phyloP scores from a whole-genome alignment of 345 rosid species.

The Raphanus raphanistrum region DNA sequence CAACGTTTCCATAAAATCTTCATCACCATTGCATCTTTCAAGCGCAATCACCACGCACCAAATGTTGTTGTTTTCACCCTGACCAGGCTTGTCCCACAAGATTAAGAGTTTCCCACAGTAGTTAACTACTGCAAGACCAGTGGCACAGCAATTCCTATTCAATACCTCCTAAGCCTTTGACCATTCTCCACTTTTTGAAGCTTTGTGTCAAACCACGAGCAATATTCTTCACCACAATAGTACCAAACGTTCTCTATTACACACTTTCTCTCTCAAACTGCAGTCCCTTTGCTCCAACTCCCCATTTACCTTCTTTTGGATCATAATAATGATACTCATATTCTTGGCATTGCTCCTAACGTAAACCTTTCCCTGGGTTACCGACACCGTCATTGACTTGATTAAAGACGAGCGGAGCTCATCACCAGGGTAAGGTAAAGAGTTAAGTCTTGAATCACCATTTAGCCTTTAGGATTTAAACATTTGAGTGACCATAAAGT shows the following conservation, averaged over 20 bases:
- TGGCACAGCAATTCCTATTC: background rate
- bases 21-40: background rate
- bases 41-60: background rate
- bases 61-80: background rate
- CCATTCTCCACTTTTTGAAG: background rate
- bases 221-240: background rate
- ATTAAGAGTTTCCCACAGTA: background rate
- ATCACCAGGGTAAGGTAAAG: conserved; percentile 5
- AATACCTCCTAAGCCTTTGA: background rate
- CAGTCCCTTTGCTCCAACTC: too few species aligned
- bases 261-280: background rate
- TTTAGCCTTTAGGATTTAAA: too few species aligned
- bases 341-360: background rate
- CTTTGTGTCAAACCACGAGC: background rate
- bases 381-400: background rate
- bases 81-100: background rate
- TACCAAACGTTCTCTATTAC: background rate
- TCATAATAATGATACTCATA: background rate
- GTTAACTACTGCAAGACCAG: background rate
- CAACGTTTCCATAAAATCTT: background rate
- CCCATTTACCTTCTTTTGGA: background rate
- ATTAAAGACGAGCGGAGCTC: background rate
- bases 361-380: background rate
- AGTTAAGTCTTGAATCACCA: too few species aligned
- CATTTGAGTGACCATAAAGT: too few species aligned